Evolutionary conservation across 2,329 filamentous ascomycete species (phyloP), one percentile per base, ranked within the genome.

Genomic region (Cucurbitaria berberidis): DNA sequence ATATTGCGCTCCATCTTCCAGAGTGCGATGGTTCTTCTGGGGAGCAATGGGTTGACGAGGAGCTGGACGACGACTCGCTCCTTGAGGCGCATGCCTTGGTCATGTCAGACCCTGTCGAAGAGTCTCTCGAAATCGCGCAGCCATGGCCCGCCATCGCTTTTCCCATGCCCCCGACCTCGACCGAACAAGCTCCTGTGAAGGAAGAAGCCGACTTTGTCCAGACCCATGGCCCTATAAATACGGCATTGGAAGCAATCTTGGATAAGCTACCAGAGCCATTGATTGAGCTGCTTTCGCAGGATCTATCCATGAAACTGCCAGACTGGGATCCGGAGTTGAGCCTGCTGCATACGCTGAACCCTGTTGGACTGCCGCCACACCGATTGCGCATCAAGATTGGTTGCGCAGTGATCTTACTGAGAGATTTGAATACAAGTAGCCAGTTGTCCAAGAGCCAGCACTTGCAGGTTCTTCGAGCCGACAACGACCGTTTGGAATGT

Each of bases 351-450:
- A 72, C 68, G 48, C 45, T 75, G 13, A 70, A 72, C 19, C 69
- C 70, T 3, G n/a, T 57, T 11, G 68, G 65, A 1, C 41, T 75
- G 3, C 72, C 72, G 7, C 70, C 67, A 5, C 72, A 75, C 54
- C 64, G 72, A 11, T 55, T 75, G 22, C 67, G 70, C 1, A 26
- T 75, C 50, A 75, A 74, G 50, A 49, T 68, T 18, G 72, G 71
- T 7, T 73, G 70, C 44, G 47, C 64, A n/a, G 66, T 74, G 0
- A 54, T 51, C 1, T 55, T 73, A 6, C 61, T 75, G 1, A 59
- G 62, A 36, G 67, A 72, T 22, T 48, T 72, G 1, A 64, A 68
- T 7, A 62, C 55, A 15, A 70, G 63, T 48, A 72, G 63, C 18
- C 66, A 67, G 50, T 46, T 72, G 30, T 69, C 68, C n/a, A 73